Conservation (phyloP, 2,329 filamentous ascomycete species). For the Alternaria triticina region DNA sequence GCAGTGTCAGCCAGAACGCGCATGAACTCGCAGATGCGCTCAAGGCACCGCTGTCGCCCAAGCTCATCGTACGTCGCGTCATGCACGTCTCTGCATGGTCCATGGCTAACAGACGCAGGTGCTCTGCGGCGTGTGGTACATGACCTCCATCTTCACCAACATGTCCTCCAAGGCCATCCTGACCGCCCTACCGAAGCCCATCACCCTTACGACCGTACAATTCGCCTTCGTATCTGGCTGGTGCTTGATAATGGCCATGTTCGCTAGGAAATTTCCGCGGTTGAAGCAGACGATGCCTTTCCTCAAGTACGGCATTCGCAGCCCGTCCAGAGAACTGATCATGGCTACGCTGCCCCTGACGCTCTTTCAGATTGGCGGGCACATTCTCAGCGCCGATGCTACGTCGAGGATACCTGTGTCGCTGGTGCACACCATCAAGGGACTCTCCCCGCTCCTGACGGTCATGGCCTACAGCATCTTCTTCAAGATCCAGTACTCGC, state of each 20-base stretch:
- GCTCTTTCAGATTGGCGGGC: slow-evolving; percentile 89
- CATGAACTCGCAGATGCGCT: slow-evolving; percentile 92
- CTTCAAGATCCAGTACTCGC: slow-evolving; percentile 86
- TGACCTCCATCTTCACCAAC: slow-evolving; percentile 93
- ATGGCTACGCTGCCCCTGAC: slow-evolving; percentile 88
- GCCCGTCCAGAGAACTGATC: slow-evolving; percentile 81
- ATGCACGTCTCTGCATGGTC: slow-evolving; percentile 28
- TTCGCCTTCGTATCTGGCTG: slow-evolving; percentile 91
- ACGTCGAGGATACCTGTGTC: slow-evolving; percentile 96
- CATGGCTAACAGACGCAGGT: slow-evolving; percentile 59
- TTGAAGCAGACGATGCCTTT: slow-evolving; percentile 76
- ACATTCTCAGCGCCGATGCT: slow-evolving; percentile 91
- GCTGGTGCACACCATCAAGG: slow-evolving; percentile 97
- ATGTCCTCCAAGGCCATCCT: slow-evolving; percentile 98
- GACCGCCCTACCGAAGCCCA: slow-evolving; percentile 86
- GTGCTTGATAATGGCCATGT: slow-evolving; percentile 79
- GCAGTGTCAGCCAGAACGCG: slow-evolving; percentile 89
- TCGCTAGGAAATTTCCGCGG: slow-evolving; percentile 74
- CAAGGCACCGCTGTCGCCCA: slow-evolving; percentile 86
- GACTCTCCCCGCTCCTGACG: slow-evolving; percentile 92
- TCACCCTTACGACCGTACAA: slow-evolving; percentile 90
- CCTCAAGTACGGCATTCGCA: slow-evolving; percentile 81
- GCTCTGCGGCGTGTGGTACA: slow-evolving; percentile 91
- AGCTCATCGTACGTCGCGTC: slow-evolving; percentile 72
- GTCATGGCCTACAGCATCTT: slow-evolving; percentile 90